Evolutionary conservation across 1,139 yeast species (phyloP), one percentile per base, ranked within the genome.

Genomic region (Lodderomyces margitis): DNA sequence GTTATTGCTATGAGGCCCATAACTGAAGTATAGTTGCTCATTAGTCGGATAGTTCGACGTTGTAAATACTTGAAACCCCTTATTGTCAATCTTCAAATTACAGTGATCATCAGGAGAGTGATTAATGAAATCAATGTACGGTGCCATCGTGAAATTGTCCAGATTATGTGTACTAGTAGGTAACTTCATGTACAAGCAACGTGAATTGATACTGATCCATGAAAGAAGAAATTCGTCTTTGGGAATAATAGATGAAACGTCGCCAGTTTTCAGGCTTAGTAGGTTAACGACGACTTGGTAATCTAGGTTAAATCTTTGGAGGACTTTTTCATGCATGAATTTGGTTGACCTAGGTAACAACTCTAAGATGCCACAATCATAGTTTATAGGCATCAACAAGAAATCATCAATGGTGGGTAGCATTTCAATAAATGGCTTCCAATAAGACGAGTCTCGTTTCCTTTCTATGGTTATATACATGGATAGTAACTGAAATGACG

Each of bases 111-210:
- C 69, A 25, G 74, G 62, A 9, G 80, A 67, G 61, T 92, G 98
- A 62, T 92, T 92, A 43, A 92, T 66, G 57, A 87, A 86, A 65
- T 92, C 98, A 11, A 91, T 91, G 50, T 70, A 83, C 0, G 98
- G 98, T 0, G 94, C 97, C 79, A 92, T 68, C 1, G 98, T 87
- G 62, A 89, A 83, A 56, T 87, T 85, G 51, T 85, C 89, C 53
- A 74, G 39, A 44, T 64, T 36, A 55, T 62, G 57, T 53, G 68
- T 64, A 36, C 76, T 71, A 39, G 74, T 71, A 0, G 87, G 81
- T 2, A 87, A 62, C 5, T 76, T 74, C 83, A 85, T 83, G 58
- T 87, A 91, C 10, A 92, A 66, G 57, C 98, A 91, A 63, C 98
- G 83, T 1, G 97, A 85, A 58, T 92, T 92, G 39, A 91, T 86